Evolutionary conservation across 1,139 yeast genomes (phyloP).

Genomic region (Candida sp.): DNA sequence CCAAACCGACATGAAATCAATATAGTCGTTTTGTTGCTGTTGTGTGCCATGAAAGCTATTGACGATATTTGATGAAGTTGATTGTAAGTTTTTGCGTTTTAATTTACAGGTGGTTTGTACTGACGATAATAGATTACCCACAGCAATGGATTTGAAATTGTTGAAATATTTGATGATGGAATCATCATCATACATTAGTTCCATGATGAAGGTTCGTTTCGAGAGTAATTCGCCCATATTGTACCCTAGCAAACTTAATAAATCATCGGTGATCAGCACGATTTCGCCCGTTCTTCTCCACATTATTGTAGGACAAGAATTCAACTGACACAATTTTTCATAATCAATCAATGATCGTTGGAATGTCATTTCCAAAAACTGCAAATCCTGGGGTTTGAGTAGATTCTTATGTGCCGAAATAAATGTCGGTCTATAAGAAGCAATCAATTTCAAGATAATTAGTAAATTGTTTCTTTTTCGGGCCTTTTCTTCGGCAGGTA

Average conservation of each 20-base stretch:
- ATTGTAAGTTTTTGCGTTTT: slow-evolving; percentile 20
- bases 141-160: slow-evolving; percentile 47
- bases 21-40: slow-evolving; percentile 19
- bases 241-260: slow-evolving; percentile 61
- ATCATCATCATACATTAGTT: slow-evolving; percentile 47
- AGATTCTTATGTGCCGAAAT: slow-evolving; percentile 69
- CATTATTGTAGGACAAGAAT: slow-evolving; percentile 67
- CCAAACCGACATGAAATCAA: slow-evolving; percentile 60
- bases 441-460: slow-evolving; percentile 60
- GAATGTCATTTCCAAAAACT: slow-evolving; percentile 64
- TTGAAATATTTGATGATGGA: slow-evolving; percentile 42
- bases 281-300: slow-evolving; percentile 82
- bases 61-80: not conserved
- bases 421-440: slow-evolving; percentile 69
- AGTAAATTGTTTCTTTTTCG: slow-evolving; percentile 45
- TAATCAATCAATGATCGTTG: slow-evolving; percentile 68
- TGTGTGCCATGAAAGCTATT: slow-evolving; percentile 3
- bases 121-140: slow-evolving; percentile 48
- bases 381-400: slow-evolving; percentile 59
- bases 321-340: slow-evolving; percentile 55
- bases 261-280: slow-evolving; percentile 66
- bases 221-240: slow-evolving; percentile 44
- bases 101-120: slow-evolving; percentile 48
- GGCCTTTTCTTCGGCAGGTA: slow-evolving; percentile 26
- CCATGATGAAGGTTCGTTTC: slow-evolving; percentile 51